Evolutionary conservation across 306 rosid genomes (phyloP), one percentile per base, ranked within the genome.

Genomic region (Prunus armeniaca): DNA sequence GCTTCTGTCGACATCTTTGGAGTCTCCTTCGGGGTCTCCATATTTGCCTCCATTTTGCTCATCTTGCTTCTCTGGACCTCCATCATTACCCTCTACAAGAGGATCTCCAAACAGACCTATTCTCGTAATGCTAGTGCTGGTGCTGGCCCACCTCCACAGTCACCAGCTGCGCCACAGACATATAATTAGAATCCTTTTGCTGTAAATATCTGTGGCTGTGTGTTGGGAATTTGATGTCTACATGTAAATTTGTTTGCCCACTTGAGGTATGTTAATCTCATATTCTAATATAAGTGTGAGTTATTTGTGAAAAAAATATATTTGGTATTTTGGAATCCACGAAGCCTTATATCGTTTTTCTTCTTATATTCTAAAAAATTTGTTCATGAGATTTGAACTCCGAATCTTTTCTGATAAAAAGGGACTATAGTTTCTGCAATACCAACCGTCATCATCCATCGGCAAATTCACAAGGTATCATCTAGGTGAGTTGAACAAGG

Each of bases 21-120:
- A 27, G 13, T 71, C 28, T 41, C 47, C n/a, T 50, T 69, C 5
- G 47, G 74, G 47, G 20, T 69, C 5, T 55, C 75, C 32, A 5
- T 71, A 54, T 13, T 71, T n/a, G 32, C 75, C 50, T 71, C 50
- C 27, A 4, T 54, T 54, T 52, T 71, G 32, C 75, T 71, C 10
- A 17, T 52, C 64, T 6, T 54, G 45, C 75, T 71, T 71, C 63
- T 71, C 19, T 54, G 75, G 64, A 54, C 51, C 30, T 71, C 64
- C 25, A 27, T 54, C 19, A 28, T 71, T n/a, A 52, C 28, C 54
- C 75, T 71, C 22, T 71, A 52, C 64, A 71, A 30, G 12, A 52
- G 64, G 63, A 71, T 71, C 75, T 24, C 75, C 28, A 19, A 67
- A 66, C 70, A 66, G 22, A 41, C 18, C 69, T 18, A 47, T 38